phyloP scores from a whole-genome alignment of 805 yeast genomes.

The Starmerella apicola region DNA sequence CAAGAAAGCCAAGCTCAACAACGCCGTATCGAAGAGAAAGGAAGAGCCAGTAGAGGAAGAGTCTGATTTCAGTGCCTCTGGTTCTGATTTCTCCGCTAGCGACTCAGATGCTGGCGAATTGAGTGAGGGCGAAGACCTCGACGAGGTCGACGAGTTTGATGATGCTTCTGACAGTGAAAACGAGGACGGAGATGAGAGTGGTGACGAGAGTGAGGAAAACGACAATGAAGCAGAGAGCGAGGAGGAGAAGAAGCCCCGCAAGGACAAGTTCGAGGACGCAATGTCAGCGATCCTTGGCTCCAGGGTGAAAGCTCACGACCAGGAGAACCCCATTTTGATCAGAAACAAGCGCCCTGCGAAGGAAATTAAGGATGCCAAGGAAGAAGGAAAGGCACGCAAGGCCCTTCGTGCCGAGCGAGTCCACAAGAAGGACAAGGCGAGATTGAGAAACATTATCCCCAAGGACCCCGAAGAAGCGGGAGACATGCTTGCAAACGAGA shows the following conservation, averaged over 20 bases:
- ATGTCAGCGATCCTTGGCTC: constrained; percentile 75
- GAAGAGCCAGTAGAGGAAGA: too few species aligned
- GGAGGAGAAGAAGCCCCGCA: constrained; percentile 14
- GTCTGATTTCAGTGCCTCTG: too few species aligned
- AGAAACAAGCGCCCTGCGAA: constrained; percentile 61
- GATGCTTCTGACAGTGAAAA: constrained; percentile 14
- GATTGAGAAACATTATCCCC: constrained; percentile 60
- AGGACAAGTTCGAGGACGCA: constrained; percentile 55
- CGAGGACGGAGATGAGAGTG: constrained; percentile 15
- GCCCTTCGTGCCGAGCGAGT: constrained; percentile 61
- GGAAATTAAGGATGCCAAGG: constrained; percentile 64
- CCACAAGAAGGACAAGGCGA: constrained; percentile 48
- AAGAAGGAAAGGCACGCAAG: constrained; percentile 73
- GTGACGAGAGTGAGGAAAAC: not conserved
- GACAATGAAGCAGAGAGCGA: constrained; percentile 5
- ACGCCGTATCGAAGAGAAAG: too few species aligned
- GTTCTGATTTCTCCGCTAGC: too few species aligned
- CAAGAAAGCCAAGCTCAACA: constrained; percentile 7
- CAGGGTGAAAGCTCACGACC: constrained; percentile 73
- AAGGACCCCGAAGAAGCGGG: constrained; percentile 41
- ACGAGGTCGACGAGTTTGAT: constrained; percentile 5
- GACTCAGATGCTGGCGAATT: not conserved
- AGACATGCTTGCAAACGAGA: constrained; percentile 51
- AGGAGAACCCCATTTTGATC: constrained; percentile 82
- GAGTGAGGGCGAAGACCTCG: not conserved